Evolutionary conservation across 768 basidiomycete species (phyloP).

Genomic region (Trametes maxima): DNA sequence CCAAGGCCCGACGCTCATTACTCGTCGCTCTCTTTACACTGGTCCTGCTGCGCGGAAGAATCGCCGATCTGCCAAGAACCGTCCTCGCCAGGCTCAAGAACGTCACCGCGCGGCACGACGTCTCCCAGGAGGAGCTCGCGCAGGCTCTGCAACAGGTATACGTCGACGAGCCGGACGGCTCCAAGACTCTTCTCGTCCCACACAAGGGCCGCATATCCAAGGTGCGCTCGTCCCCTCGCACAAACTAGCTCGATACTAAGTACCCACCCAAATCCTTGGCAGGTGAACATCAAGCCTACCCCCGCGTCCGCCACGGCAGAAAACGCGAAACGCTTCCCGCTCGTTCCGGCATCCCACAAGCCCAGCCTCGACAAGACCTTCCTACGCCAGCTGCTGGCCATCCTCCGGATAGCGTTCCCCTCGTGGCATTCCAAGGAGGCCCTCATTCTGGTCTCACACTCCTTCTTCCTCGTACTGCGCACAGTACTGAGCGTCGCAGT

Average conservation of each 20-base stretch:
- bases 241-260: not conserved
- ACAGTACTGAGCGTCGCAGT: constrained; percentile 89
- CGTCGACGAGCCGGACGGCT: constrained; percentile 56
- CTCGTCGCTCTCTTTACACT: constrained; percentile 47
- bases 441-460: constrained; percentile 73
- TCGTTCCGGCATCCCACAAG: constrained; percentile 49
- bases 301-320: constrained; percentile 48
- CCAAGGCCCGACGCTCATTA: constrained; percentile 33
- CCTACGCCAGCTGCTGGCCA: constrained; percentile 69
- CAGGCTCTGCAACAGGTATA: constrained; percentile 65
- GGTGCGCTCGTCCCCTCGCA: constrained; percentile 40
- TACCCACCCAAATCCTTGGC: too few relatives aligned
- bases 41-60: constrained; percentile 53
- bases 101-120: constrained; percentile 18
- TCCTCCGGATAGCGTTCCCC: constrained; percentile 74
- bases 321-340: constrained; percentile 65
- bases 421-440: constrained; percentile 68
- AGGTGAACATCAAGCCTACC: constrained; percentile 40
- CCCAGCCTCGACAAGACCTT: constrained; percentile 72
- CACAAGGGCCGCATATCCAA: constrained; percentile 64
- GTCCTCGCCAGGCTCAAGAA: constrained; percentile 33
- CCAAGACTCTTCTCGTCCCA: constrained; percentile 66
- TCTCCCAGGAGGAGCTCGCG: constrained; percentile 42
- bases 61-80: constrained; percentile 40
- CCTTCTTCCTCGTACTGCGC: constrained; percentile 80